A percentile compares a stretch with the other conserved stretches of the same genome.
These are phyloP conservation scores for Hymenoscyphus albidus DNA, from an alignment of 2,329 filamentous ascomycete genomes.

Conservation along the genomic window DNA sequence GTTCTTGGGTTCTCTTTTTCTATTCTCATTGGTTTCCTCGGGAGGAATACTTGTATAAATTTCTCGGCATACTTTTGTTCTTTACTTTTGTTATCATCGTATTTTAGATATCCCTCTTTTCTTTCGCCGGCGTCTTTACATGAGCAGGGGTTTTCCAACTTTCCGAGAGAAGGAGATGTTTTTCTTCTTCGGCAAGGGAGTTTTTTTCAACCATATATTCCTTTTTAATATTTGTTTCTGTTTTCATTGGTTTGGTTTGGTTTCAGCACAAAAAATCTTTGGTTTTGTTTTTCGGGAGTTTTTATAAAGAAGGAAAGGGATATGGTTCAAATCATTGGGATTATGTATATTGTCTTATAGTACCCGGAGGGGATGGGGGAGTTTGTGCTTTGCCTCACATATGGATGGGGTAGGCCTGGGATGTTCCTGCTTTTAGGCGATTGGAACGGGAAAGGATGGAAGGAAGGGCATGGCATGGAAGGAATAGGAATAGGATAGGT, in stretches of 20 bases:
- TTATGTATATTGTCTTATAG: not conserved
- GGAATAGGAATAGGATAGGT: no score
- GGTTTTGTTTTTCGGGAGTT: not conserved
- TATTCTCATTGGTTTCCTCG: conserved; percentile 1
- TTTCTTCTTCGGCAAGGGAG: not conserved
- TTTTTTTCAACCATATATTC: not conserved
- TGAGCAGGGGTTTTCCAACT: not conserved
- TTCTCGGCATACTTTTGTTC: not conserved
- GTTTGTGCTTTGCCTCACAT: no score
- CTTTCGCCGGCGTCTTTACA: conserved; percentile 2
- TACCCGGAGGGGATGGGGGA: no score
- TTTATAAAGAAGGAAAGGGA: not conserved
- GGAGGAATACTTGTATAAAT: conserved; percentile 3
- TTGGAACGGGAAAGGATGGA: no score
- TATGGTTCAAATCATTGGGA: not conserved
- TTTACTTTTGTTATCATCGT: not conserved
- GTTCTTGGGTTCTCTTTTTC: conserved; percentile 2
- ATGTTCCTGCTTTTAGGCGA: no score
- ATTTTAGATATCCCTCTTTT: conserved; percentile 13
- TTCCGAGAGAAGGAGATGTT: no score
- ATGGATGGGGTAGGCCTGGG: no score
- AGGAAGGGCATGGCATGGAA: no score
- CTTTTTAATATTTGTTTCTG: no score
- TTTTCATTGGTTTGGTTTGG: not conserved
- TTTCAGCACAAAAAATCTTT: not conserved